Base-by-base conservation (phyloP, 208 protist species). In the Angomonas deanei region DNA sequence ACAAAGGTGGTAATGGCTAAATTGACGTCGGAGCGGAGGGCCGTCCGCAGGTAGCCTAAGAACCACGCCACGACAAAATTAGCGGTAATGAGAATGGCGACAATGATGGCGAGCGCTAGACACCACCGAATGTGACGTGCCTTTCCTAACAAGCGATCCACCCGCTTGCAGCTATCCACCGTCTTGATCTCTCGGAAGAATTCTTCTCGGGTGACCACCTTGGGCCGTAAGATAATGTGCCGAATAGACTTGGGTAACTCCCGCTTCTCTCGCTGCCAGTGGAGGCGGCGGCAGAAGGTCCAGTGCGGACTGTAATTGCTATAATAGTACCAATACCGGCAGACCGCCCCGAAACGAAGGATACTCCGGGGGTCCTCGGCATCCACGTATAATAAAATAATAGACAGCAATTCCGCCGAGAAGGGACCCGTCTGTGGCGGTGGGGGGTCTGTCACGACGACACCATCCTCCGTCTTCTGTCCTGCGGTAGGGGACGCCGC, bases 31-130 rank as follows among this genome's bases (percentile, higher is more conserved):
- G 64, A 80, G 26, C 62, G 69, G 31, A 88, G 70, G 6, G 77
- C 82, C 2, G 84, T 83, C 26, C 74, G 66, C 23, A 91, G 61
- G 54, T 82, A 85, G 26, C 84, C 83, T 34, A 94, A 71, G 49
- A 84, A 82, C 63, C 88, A 91, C 21, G 88, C 79, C 1, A 89
- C 42, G 3, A 82, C 71, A 68, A 87, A 94, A 60, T 94, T 94
- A 1, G 78, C 53, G 10, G 81, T 76, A 21, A 80, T 55, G 64
- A 85, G 74, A 11, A 77, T 69, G 0, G 60, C 80, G 30, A 74
- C 80, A 58, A 92, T 78, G 46, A 92, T 75, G 23, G 73, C 80
- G 34, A 86, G 71, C 1, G 85, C 88, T 19, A 90, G 60, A 42
- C 82, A 88, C 88, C 85, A 92, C 17, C 77, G 77, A 0, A 88